Evolutionary conservation across 1,284 basidiomycete species (phyloP), one percentile per base, ranked within the genome.

Genomic region (Fomitopsis schrenkii): DNA sequence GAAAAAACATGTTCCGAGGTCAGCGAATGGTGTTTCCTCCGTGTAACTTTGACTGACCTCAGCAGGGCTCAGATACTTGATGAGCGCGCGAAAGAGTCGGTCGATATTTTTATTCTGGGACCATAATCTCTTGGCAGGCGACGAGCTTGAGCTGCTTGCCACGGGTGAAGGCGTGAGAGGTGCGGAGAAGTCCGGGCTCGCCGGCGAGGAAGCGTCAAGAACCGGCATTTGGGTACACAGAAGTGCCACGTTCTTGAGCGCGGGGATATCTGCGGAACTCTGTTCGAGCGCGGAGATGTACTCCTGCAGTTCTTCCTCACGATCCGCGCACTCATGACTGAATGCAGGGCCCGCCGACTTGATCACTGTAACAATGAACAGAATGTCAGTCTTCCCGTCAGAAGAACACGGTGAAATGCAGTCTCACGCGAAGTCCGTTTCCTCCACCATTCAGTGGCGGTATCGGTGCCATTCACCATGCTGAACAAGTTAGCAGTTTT

Each of bases 381-480:
- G 33, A 44, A 62, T 57, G 65, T 66, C 65, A 66, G 40, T 45
- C 36, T 44, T 55, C 54, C 63, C 55, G 65, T 66, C 67, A 67
- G 64, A 65, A 64, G 59, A 30, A 33, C 55, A 35, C 61, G 56
- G 59, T 55, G 41, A 63, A 50, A 33, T 62, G 55, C 42, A 55
- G 35, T 79, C 87, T 68, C 71, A 93, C 91, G 73, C 57, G 79
- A 77, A 71, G 83, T 85, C 63, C 87, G 80, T 71, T 90, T 93
- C 66, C 85, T 72, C 90, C 89, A 92, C 91, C 91, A 93, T 17
- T 84, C 83, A 30, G 83, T 86, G 64, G 89, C 85, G 66, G 85
- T 83, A 62, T 80, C 86, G 62, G 80, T 77, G 52, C 81, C 83
- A 61, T 72, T 76, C 61, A 92, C 75, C 50, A 88, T 83, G 70